phyloP scores from a whole-genome alignment of 805 yeast genomes.

The Metschnikowia matae region DNA sequence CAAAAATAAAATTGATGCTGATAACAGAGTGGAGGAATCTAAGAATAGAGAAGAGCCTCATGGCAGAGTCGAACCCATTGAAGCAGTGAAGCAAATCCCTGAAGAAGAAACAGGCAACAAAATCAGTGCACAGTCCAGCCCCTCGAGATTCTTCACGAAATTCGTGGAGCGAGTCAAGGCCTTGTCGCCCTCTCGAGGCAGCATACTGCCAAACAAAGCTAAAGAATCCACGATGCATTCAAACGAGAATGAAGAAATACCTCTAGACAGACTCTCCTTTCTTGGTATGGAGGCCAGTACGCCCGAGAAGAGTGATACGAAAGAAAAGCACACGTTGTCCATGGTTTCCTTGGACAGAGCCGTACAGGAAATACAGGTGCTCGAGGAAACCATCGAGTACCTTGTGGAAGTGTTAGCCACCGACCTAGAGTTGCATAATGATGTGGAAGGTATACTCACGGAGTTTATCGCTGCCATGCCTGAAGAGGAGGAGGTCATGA shows the following conservation, averaged over 20 bases:
- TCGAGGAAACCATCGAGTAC: constrained; percentile 35
- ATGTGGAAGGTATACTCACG: constrained; percentile 61
- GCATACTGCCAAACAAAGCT: background rate
- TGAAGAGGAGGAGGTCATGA: constrained; percentile 61
- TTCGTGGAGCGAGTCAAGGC: constrained; percentile 1
- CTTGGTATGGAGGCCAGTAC: constrained; percentile 14
- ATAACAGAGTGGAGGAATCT: no score
- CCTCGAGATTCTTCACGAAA: background rate
- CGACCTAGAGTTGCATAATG: constrained; percentile 49
- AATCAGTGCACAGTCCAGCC: background rate
- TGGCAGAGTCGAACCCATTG: background rate
- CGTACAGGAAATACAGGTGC: constrained; percentile 12
- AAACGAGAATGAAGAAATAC: background rate
- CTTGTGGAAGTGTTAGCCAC: constrained; percentile 32
- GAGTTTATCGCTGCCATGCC: constrained; percentile 68
- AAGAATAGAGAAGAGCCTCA: no score
- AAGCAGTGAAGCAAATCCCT: background rate
- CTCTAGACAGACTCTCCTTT: constrained; percentile 6
- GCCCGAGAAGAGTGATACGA: constrained; percentile 5
- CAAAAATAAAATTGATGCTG: no score
- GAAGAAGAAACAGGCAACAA: background rate
- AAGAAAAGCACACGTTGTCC: background rate
- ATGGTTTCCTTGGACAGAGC: constrained; percentile 4
- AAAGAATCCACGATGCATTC: background rate
- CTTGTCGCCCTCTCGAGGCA: background rate